phyloP scores from a whole-genome alignment of 768 basidiomycete species.

The Leccinum pellstonianum region DNA sequence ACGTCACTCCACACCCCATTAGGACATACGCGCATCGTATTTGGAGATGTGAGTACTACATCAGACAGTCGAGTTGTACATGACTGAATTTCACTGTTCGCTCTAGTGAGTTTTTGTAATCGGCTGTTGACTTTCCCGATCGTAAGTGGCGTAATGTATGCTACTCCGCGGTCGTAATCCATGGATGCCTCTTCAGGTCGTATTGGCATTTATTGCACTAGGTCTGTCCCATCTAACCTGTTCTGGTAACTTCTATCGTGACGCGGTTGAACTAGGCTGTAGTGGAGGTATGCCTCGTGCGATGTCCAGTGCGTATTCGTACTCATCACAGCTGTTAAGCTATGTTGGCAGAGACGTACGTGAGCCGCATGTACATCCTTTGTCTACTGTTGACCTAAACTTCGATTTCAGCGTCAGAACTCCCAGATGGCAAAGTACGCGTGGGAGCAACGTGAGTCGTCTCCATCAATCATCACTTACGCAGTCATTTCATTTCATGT shows the following conservation, averaged over 20 bases:
- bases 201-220: conserved; percentile 30
- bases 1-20: conserved; percentile 4
- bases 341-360: conserved; percentile 35
- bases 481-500: background rate
- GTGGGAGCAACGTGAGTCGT: conserved; percentile 31
- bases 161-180: background rate
- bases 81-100: background rate
- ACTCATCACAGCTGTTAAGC: conserved; percentile 18
- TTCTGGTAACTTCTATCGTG: background rate
- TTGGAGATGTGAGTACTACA: conserved; percentile 33
- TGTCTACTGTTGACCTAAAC: background rate
- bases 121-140: conserved; percentile 32
- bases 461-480: background rate
- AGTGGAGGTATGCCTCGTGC: conserved; percentile 26
- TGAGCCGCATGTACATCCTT: background rate
- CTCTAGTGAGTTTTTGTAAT: conserved; percentile 34
- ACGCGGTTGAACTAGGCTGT: conserved; percentile 18
- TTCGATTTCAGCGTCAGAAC: conserved; percentile 21
- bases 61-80: background rate
- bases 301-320: background rate
- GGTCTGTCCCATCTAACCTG: conserved; percentile 13
- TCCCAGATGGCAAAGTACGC: conserved; percentile 34
- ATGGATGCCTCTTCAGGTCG: conserved; percentile 13
- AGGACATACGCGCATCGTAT: conserved; percentile 39
- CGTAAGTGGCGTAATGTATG: conserved; percentile 21